These are phyloP conservation scores for Fragaria nilgerrensis DNA, from an alignment of 306 rosid species.

Conservation along the genomic window DNA sequence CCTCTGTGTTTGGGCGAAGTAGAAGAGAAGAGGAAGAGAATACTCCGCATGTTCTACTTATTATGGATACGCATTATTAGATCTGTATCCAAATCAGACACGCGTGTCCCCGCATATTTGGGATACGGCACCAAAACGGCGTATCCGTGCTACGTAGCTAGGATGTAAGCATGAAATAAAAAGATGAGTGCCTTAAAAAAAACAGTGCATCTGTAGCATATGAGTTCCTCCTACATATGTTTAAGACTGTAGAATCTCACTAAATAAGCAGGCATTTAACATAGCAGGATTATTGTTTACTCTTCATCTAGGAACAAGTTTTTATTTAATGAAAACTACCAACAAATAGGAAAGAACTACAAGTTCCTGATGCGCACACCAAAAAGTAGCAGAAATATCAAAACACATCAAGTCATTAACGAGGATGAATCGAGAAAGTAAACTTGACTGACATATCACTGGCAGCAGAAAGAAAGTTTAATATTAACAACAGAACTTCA, in stretches of 20 bases:
- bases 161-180: background rate
- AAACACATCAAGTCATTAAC: conserved; percentile 6
- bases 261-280: background rate
- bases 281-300: background rate
- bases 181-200: background rate
- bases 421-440: background rate
- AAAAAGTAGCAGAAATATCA: conserved; percentile 16
- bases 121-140: too few relatives aligned
- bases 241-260: background rate
- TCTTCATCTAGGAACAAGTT: background rate
- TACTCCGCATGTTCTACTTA: too few relatives aligned
- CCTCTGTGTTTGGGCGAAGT: too few relatives aligned
- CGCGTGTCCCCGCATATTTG: too few relatives aligned
- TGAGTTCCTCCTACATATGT: background rate
- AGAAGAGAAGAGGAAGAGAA: too few relatives aligned
- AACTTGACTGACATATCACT: conserved; percentile 12
- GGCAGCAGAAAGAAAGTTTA: background rate
- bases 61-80: too few relatives aligned
- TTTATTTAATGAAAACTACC: background rate
- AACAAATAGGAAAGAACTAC: background rate
- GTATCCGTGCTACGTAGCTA: background rate
- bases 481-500: background rate
- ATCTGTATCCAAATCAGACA: too few relatives aligned
- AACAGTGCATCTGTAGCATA: background rate
- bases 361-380: background rate